A percentile compares a stretch with the other conserved stretches of the same genome.
Evolutionary conservation across 2,329 filamentous ascomycete genomes (phyloP).

Genomic region (Ophiosphaerella narmari): DNA sequence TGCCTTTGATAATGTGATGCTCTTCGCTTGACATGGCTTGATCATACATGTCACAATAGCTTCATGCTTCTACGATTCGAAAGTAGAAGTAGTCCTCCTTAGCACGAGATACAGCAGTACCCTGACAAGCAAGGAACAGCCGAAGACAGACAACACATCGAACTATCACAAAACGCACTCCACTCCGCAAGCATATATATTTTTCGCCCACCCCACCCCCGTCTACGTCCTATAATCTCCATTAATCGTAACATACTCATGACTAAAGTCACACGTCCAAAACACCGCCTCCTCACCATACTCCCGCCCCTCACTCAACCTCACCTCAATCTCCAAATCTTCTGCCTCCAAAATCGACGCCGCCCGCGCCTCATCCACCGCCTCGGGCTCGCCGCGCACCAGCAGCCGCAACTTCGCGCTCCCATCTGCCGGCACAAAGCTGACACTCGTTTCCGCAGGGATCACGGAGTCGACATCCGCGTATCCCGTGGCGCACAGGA

Average conservation of each 20-base stretch:
- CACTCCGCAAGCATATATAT: not conserved
- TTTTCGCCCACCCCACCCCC: not conserved
- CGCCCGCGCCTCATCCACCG: constrained; percentile 75
- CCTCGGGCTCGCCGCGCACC: constrained; percentile 78
- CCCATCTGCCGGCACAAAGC: constrained; percentile 78
- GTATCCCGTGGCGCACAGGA: constrained; percentile 93
- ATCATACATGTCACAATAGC: no score
- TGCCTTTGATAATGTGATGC: no score
- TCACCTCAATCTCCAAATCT: constrained; percentile 76
- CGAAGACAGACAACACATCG: no score
- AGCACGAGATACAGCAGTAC: no score
- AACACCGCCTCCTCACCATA: constrained; percentile 69
- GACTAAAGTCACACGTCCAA: constrained; percentile 87
- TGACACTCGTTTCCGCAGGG: constrained; percentile 74
- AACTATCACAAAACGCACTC: not conserved
- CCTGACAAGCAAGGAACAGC: no score
- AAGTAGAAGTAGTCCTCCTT: no score
- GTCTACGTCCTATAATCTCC: constrained; percentile 66
- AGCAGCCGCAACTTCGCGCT: constrained; percentile 75
- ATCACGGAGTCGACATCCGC: constrained; percentile 67
- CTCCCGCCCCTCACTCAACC: constrained; percentile 65
- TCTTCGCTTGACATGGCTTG: no score
- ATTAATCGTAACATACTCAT: constrained; percentile 77
- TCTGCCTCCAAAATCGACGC: constrained; percentile 78
- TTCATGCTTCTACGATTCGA: no score